These are phyloP conservation scores for Rugonectria rugulosa DNA, from an alignment of 2,329 filamentous ascomycete species.

Conservation along the genomic window DNA sequence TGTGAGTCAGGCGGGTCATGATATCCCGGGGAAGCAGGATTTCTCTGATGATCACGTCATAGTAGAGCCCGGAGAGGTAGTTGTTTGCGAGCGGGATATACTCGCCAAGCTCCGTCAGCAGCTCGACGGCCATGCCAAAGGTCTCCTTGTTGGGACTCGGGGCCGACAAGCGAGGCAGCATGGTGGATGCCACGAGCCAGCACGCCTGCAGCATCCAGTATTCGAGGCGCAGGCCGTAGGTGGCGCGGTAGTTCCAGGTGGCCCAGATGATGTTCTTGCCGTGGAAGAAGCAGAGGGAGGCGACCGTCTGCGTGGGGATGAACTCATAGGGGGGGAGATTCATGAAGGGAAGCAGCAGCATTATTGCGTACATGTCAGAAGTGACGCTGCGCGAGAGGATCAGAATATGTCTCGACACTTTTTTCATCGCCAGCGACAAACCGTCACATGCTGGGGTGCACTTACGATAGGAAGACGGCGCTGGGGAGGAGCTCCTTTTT, in stretches of 20 bases:
- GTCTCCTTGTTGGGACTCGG: not conserved
- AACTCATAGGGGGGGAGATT: constrained; percentile 4
- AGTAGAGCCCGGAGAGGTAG: not conserved
- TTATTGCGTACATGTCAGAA: constrained; percentile 16
- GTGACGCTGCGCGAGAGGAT: constrained; percentile 9
- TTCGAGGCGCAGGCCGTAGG: constrained; percentile 32
- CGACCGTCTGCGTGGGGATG: not conserved
- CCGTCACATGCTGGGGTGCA: not conserved
- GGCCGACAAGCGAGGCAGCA: not conserved
- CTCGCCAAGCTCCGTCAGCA: constrained; percentile 3
- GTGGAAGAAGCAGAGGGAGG: constrained; percentile 13
- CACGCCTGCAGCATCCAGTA: constrained; percentile 28
- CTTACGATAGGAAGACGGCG: constrained; percentile 6
- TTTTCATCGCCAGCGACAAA: too few relatives aligned
- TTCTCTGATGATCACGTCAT: not conserved
- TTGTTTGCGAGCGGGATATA: constrained; percentile 9
- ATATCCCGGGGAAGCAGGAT: not conserved
- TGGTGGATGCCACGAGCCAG: not conserved
- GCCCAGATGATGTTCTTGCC: constrained; percentile 24
- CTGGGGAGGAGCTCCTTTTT: constrained; percentile 5
- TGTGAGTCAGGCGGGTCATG: not conserved
- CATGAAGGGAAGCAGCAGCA: constrained; percentile 16
- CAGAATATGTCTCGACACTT: too few relatives aligned
- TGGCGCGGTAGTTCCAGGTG: constrained; percentile 37
- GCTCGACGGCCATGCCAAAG: constrained; percentile 14